Percentiles rank a stretch among this genome's conserved stretches.
Evolutionary conservation across 345 rosid genomes (phyloP).

Genomic region (Salix viminalis): DNA sequence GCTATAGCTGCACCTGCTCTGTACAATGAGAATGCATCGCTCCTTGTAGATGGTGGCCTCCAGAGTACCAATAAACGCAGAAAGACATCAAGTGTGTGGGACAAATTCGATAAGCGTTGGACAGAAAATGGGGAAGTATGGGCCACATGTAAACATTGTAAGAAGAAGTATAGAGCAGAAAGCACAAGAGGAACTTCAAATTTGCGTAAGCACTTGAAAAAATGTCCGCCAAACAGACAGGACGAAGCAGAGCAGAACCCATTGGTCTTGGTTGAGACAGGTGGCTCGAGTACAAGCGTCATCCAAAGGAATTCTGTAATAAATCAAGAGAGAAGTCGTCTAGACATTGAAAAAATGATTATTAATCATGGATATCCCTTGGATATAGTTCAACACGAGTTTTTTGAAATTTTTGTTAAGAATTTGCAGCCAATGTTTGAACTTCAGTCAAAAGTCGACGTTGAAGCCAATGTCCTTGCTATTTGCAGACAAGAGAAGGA

Average conservation of each 20-base stretch:
- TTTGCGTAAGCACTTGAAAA: neutral
- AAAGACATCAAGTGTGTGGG: neutral
- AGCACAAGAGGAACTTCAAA: neutral
- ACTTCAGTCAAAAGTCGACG: neutral
- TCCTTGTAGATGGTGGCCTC: no score
- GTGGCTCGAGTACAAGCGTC: neutral
- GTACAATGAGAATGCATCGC: neutral
- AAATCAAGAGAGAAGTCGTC: neutral
- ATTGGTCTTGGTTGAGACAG: neutral
- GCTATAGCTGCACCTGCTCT: neutral
- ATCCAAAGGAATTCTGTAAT: neutral
- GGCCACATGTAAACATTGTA: neutral
- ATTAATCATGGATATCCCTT: neutral
- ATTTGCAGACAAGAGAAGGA: neutral
- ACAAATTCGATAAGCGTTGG: fast-evolving
- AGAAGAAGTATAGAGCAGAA: neutral
- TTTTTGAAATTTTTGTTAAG: no score
- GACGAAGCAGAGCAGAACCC: neutral
- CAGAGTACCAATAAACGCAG: no score
- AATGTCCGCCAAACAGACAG: neutral
- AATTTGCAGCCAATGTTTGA: no score
- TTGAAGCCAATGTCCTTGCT: neutral
- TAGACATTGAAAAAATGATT: neutral
- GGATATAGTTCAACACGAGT: neutral
- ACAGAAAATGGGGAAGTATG: neutral